These are phyloP conservation scores for Guadua angustifolia DNA, from an alignment of 176 grass and related monocot genomes.

Conservation along the genomic window DNA sequence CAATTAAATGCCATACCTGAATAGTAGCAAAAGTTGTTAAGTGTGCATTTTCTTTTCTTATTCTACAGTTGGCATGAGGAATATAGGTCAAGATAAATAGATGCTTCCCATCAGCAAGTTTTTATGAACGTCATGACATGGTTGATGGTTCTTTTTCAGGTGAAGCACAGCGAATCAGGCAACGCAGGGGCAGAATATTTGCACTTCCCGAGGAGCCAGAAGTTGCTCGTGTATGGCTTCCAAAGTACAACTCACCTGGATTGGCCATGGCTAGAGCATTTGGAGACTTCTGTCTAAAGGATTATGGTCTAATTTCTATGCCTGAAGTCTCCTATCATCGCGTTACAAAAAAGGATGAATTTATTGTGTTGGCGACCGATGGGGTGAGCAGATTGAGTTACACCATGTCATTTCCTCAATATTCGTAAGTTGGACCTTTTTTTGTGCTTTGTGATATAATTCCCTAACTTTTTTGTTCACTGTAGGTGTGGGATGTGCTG, in stretches of 20 bases:
- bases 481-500: slow-evolving; percentile 84
- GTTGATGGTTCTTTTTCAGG: slow-evolving; percentile 51
- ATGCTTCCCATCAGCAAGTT: background rate
- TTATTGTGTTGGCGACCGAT: slow-evolving; percentile 81
- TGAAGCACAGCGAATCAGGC: slow-evolving; percentile 79
- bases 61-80: slow-evolving; percentile 2
- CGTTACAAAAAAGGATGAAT: slow-evolving; percentile 71
- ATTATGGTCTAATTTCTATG: slow-evolving; percentile 83
- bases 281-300: slow-evolving; percentile 90
- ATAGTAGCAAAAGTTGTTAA: background rate
- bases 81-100: slow-evolving; percentile 6
- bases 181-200: slow-evolving; percentile 81
- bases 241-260: slow-evolving; percentile 77
- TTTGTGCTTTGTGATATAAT: slow-evolving; percentile 13
- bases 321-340: slow-evolving; percentile 67
- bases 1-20: slow-evolving; percentile 10
- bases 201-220: slow-evolving; percentile 85
- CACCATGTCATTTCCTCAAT: background rate
- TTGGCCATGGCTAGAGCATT: slow-evolving; percentile 93
- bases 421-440: background rate
- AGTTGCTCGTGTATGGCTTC: slow-evolving; percentile 83
- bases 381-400: slow-evolving; percentile 58
- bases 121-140: background rate
- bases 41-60: background rate
- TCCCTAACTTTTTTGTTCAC: slow-evolving; percentile 12